Conservation (phyloP, 23 red algal genomes). For the Gracilaria vermiculophylla region DNA sequence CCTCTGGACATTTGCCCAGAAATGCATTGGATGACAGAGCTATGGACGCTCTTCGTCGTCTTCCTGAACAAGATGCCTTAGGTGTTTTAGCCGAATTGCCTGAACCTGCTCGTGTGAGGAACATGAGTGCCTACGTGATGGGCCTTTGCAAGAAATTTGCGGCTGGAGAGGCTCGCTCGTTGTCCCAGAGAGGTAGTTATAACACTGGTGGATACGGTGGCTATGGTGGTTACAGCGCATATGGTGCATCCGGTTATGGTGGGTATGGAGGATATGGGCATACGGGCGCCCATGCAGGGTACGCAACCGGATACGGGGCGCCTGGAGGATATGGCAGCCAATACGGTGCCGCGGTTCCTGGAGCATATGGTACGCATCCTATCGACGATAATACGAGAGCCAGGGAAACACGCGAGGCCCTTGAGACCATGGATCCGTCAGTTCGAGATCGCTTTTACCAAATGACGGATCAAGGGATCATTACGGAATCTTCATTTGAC, state of each 20-base stretch:
- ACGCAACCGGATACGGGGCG: constrained; percentile 11
- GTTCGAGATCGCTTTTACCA: constrained; percentile 71
- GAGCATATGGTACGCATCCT: constrained; percentile 25
- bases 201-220: constrained; percentile 36
- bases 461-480: constrained; percentile 63
- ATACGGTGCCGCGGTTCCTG: constrained; percentile 3
- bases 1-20: constrained; percentile 23
- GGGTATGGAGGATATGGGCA: constrained; percentile 33
- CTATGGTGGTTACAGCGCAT: constrained; percentile 36
- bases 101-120: constrained; percentile 72
- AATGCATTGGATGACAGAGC: constrained; percentile 67
- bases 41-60: constrained; percentile 55
- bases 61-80: constrained; percentile 64
- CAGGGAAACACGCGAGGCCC: constrained; percentile 42
- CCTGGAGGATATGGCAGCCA: background rate
- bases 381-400: constrained; percentile 18
- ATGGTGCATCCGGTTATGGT: background rate
- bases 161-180: constrained; percentile 45
- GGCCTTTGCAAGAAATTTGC: constrained; percentile 79
- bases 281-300: background rate
- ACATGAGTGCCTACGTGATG: constrained; percentile 82
- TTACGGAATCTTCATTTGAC: constrained; percentile 72
- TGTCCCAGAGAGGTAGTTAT: constrained; percentile 14
- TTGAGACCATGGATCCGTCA: constrained; percentile 50
- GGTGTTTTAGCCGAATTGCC: constrained; percentile 67